Percentiles rank a stretch among this genome's conserved stretches.
Evolutionary conservation across 2,329 filamentous ascomycete genomes (phyloP).

Genomic region (Talaromyces verruculosus): DNA sequence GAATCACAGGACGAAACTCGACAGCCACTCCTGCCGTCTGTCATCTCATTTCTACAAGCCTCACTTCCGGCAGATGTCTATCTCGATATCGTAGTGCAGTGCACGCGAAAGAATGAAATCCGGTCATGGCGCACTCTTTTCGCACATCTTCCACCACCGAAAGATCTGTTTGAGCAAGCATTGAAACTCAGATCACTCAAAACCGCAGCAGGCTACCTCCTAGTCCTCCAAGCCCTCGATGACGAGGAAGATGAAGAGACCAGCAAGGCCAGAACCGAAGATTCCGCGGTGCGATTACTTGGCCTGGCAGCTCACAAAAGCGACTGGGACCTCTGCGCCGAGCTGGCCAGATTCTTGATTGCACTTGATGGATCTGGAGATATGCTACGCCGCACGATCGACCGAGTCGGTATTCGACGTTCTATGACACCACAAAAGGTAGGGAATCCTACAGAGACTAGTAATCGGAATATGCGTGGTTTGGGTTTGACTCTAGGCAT

Average conservation of each 20-base stretch:
- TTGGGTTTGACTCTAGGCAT: constrained; percentile 39
- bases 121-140: constrained; percentile 95
- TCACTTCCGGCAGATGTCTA: constrained; percentile 71
- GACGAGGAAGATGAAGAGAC: constrained; percentile 48
- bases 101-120: constrained; percentile 94
- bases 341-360: constrained; percentile 90
- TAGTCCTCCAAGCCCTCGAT: constrained; percentile 81
- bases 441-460: constrained; percentile 21
- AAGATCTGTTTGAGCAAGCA: constrained; percentile 90
- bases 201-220: constrained; percentile 93
- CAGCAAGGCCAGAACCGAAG: constrained; percentile 55
- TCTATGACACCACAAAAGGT: constrained; percentile 15
- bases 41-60: constrained; percentile 64
- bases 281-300: constrained; percentile 71
- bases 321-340: constrained; percentile 95
- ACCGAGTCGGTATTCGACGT: constrained; percentile 40
- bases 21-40: constrained; percentile 46
- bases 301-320: constrained; percentile 76
- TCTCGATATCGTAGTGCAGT: constrained; percentile 92
- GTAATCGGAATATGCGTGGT: constrained; percentile 33
- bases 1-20: constrained; percentile 30
- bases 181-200: constrained; percentile 82
- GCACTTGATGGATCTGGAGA: constrained; percentile 85
- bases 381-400: constrained; percentile 59
- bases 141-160: constrained; percentile 81